Base-by-base conservation (phyloP, 805 yeast genomes). In the Scheffersomyces coipomensis region DNA sequence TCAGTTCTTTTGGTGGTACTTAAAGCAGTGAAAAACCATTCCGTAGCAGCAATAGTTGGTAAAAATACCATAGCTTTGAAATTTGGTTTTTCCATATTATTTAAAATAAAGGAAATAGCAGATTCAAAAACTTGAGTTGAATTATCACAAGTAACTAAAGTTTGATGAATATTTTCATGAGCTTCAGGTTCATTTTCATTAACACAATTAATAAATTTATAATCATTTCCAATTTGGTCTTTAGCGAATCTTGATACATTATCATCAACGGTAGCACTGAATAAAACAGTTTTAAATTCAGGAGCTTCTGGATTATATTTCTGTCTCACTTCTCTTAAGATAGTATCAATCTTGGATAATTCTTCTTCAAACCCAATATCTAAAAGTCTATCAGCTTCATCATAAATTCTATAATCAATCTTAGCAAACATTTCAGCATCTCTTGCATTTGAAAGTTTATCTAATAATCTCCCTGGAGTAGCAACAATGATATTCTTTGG, bases 381-480 rank as follows among this genome's bases (percentile, higher is more conserved):
- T 44, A 90, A 71, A 37, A 90, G 66, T 51, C 93, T 78, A 64
- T 90, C 97, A 27, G 97, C 97, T 67, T 90, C 98, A 61, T 90
- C 97, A 46, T 88, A 78, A 29, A 89, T 83, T 44, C 86, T 72
- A 52, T 82, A 78, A 43, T 74, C 75, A 40, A 90, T 68, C 38
- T 68, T 61, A 29, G 61, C 57, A 58, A 88, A 82, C 29, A 73
- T 63, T 17, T 62, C 60, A 15, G 78, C 72, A 43, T 52, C 42
- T 21, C 61, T 64, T 18, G 71, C 74, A 40, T 73, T 73, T 27
- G 63, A 54, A 33, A 88, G 58, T 45, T 81, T 67, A 51, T 83
- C 95, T 39, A 73, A 57, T 40, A 89, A 71, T 63, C 97, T 78
- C 48, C 97, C 97, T 1, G 97, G 97, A 5, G 97, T 89, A 18